Base-by-base conservation (phyloP, 2,329 filamentous ascomycete genomes). In the Neonectria coccinea region DNA sequence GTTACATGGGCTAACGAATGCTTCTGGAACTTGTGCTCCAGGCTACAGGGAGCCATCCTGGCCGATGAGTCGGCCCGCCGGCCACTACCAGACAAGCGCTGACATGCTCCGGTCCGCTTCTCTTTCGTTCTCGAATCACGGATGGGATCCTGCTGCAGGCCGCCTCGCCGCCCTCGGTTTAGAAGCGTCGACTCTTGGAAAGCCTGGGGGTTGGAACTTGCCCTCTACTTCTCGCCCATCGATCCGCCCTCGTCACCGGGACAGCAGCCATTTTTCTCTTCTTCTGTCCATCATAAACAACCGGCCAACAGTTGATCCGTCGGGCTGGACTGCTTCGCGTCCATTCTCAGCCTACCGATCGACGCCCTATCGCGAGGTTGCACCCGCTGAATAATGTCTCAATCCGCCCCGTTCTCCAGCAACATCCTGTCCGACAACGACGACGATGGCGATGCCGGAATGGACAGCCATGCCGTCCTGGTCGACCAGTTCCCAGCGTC, bases 401-500 rank as follows among this genome's bases (percentile, higher is more conserved):
- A 44, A n/a, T 7, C 27, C 8, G 53, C 41, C 27, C 59, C 59
- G 5, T 62, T 62, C 22, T 42, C 33, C 53, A 62, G 18, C 59
- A 50, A 53, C 47, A 36, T 62, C 16, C 39, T 62, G 7, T 22
- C 18, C 18, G 54, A 56, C 14, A 11, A 20, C 3, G 47, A 52
- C 27, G 20, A 52, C 27, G 20, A 42, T 42, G 44, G 42, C 14
- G 33, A 31, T 42, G 9, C 54, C 54, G 47, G 36, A 47, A 16
- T 39, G 14, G 45, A 55, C 4, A 41, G 44, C 22, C 44, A 55
- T 5, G 36, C 44, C 16, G 29, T 20, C 11, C 12, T 50, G 33
- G 41, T 9, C 18, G 59, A 62, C 27, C 53, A 62, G 27, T 62
- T 62, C 53, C 59, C 59, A 4, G 59, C 59, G 20, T 62, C 59